These are phyloP conservation scores for Cymbidium sinense DNA, from an alignment of 106 monocot species.

Conservation along the genomic window DNA sequence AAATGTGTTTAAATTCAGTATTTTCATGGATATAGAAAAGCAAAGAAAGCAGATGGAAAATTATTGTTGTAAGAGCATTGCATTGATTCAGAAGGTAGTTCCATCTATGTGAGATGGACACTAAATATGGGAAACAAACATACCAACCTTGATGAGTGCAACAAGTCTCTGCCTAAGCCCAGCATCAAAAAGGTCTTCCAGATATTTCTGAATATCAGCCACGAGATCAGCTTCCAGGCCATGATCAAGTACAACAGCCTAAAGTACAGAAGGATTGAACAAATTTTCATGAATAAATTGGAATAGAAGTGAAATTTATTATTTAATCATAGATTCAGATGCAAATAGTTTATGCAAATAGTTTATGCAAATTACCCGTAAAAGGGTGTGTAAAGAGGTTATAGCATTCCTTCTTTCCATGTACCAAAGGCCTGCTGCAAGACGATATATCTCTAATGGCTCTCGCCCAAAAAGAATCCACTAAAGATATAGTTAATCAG, in stretches of 20 bases:
- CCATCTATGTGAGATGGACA: not conserved
- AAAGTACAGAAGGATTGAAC: not conserved
- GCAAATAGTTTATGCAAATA: not conserved
- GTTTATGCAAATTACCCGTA: slow-evolving; percentile 48
- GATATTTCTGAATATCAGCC: slow-evolving; percentile 58
- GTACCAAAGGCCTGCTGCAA: slow-evolving; percentile 94
- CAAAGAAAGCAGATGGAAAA: not conserved
- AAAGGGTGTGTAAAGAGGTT: slow-evolving; percentile 72
- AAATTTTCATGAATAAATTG: not conserved
- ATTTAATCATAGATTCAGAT: not conserved
- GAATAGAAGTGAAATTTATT: not conserved
- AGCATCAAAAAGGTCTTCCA: slow-evolving; percentile 61
- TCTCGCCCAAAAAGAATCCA: slow-evolving; percentile 83
- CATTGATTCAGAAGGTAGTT: not conserved
- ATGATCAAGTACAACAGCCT: slow-evolving; percentile 88
- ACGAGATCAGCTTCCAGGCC: slow-evolving; percentile 72
- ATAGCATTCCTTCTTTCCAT: slow-evolving; percentile 81
- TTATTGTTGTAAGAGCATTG: not conserved
- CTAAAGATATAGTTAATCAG: slow-evolving; percentile 22
- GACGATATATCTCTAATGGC: slow-evolving; percentile 79
- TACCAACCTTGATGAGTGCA: slow-evolving; percentile 65
- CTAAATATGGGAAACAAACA: not conserved
- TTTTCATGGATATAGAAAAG: not conserved
- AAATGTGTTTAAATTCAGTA: not conserved
- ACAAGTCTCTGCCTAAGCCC: slow-evolving; percentile 72